Conservation (phyloP, 805 yeast genomes). For the Candida stauntonica region DNA sequence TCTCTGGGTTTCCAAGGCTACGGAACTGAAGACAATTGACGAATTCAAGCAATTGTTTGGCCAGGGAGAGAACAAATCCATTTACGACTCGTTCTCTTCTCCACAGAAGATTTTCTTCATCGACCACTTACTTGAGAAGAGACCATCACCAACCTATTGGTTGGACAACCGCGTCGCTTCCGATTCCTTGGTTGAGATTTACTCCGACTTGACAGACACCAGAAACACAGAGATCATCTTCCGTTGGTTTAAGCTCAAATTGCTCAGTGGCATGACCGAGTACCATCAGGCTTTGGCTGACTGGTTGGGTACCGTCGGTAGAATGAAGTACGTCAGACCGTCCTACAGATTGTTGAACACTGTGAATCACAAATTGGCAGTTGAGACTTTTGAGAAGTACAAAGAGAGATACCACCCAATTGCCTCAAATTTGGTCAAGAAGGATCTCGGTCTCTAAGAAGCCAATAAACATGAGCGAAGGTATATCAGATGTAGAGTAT, state of each 20-base stretch:
- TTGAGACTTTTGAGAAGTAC: constrained; percentile 55
- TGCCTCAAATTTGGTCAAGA: constrained; percentile 75
- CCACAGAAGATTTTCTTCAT: constrained; percentile 78
- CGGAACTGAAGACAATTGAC: constrained; percentile 8
- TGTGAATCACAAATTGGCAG: constrained; percentile 64
- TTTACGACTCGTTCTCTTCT: constrained; percentile 53
- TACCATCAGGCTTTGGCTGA: constrained; percentile 56
- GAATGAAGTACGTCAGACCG: constrained; percentile 94
- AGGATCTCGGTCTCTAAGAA: constrained; percentile 61
- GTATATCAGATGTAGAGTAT: too few species aligned
- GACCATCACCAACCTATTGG: constrained; percentile 40
- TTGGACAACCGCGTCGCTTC: constrained; percentile 30
- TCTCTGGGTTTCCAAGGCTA: constrained; percentile 45
- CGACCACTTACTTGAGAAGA: constrained; percentile 53
- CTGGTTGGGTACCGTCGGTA: constrained; percentile 88
- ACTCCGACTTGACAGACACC: constrained; percentile 40
- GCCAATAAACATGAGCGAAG: too few species aligned
- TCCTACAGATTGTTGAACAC: constrained; percentile 62
- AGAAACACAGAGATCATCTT: constrained; percentile 77
- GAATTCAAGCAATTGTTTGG: constrained; percentile 18
- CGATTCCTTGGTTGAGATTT: constrained; percentile 33
- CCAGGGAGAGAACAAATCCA: constrained; percentile 20
- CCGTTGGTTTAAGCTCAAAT: constrained; percentile 69
- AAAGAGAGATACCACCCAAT: constrained; percentile 76
- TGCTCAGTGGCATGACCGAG: constrained; percentile 45